Conservation (phyloP, 176 grass and related monocot genomes). For the Rhynchospora pubera region DNA sequence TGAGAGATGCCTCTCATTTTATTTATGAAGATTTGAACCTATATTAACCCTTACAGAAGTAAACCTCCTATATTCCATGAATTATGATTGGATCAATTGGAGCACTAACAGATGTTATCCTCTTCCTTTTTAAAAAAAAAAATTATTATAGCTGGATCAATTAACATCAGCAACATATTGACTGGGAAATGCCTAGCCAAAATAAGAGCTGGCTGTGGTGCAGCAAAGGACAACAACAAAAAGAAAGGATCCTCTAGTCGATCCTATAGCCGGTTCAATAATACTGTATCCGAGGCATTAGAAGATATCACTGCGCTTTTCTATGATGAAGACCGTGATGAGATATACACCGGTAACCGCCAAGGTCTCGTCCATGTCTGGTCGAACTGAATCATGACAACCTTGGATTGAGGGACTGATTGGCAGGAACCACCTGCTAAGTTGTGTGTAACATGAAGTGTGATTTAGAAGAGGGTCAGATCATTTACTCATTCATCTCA, state of each 20-base stretch:
- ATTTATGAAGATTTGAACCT: not conserved
- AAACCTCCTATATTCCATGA: not conserved
- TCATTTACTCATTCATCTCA: slow-evolving; percentile 12
- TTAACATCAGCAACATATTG: slow-evolving; percentile 93
- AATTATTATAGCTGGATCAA: slow-evolving; percentile 53
- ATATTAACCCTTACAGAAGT: not conserved
- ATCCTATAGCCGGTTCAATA: slow-evolving; percentile 38
- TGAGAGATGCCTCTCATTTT: not conserved
- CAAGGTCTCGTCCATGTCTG: slow-evolving; percentile 90
- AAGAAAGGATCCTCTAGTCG: slow-evolving; percentile 28
- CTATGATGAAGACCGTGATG: slow-evolving; percentile 79
- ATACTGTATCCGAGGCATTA: slow-evolving; percentile 53
- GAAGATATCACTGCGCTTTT: slow-evolving; percentile 86
- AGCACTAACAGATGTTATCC: not conserved
- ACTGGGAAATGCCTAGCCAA: slow-evolving; percentile 83
- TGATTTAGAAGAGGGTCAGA: not conserved
- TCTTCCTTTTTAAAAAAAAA: not conserved
- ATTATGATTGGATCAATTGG: not conserved
- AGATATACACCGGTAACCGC: slow-evolving; percentile 81
- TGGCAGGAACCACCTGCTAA: not conserved
- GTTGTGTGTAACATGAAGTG: slow-evolving; percentile 7
- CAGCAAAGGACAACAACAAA: slow-evolving; percentile 22
- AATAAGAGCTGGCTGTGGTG: slow-evolving; percentile 38
- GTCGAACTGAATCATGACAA: slow-evolving; percentile 48
- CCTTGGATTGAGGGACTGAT: slow-evolving; percentile 1